A percentile compares a stretch with the other conserved stretches of the same genome.
phyloP scores from a whole-genome alignment of 2,329 filamentous ascomycete genomes.

The Triangularia verruculosa region DNA sequence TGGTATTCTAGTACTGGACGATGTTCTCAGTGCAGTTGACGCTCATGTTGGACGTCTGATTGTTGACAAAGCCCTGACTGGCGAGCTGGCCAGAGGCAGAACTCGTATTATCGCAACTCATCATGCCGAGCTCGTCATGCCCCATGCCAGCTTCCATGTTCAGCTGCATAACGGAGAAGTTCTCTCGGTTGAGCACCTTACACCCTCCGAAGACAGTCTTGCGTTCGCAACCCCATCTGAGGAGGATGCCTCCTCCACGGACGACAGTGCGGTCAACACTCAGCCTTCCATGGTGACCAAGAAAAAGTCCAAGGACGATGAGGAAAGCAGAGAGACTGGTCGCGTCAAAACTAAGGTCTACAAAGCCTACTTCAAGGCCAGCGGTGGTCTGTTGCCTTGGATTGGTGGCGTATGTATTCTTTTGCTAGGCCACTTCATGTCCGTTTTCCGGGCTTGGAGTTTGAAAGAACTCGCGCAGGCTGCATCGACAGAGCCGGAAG shows the following conservation, averaged over 20 bases:
- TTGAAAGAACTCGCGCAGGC: slow-evolving; percentile 35
- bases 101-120: slow-evolving; percentile 65
- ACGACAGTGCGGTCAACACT: neutral
- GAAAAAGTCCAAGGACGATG: slow-evolving; percentile 18
- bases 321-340: slow-evolving; percentile 34
- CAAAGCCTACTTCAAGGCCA: slow-evolving; percentile 34
- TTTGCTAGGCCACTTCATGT: slow-evolving; percentile 28
- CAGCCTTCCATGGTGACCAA: neutral
- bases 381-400: slow-evolving; percentile 32
- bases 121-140: slow-evolving; percentile 35
- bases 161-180: slow-evolving; percentile 31
- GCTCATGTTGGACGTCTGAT: slow-evolving; percentile 46
- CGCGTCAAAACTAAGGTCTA: slow-evolving; percentile 36
- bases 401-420: slow-evolving; percentile 26
- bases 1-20: slow-evolving; percentile 45
- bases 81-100: slow-evolving; percentile 48
- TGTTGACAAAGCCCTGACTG: slow-evolving; percentile 49
- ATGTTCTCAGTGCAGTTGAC: slow-evolving; percentile 50
- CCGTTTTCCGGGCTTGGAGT: slow-evolving; percentile 34
- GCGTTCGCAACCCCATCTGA: neutral
- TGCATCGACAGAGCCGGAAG: slow-evolving; percentile 21
- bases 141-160: slow-evolving; percentile 32
- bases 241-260: neutral
- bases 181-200: slow-evolving; percentile 25
- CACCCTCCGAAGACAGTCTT: neutral